These are phyloP conservation scores for Aethionema arabicum DNA, from an alignment of 345 rosid species.

Conservation along the genomic window DNA sequence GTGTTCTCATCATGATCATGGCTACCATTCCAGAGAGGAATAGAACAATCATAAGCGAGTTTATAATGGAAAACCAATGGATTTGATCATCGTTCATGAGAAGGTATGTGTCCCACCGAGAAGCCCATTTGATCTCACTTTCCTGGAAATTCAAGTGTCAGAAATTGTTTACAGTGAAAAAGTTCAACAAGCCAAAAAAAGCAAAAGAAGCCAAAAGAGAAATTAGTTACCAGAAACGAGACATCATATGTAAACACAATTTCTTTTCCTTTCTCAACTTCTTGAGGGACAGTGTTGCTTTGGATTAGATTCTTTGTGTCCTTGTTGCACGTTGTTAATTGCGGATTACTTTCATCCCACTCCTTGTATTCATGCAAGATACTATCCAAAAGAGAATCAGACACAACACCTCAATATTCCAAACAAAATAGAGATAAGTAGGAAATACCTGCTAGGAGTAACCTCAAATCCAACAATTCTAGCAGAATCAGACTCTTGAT, in stretches of 20 bases:
- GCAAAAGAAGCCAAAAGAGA: neutral
- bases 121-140: constrained; percentile 98
- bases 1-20: constrained; percentile 98
- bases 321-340: constrained; percentile 85
- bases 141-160: constrained; percentile 43
- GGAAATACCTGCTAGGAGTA: constrained; percentile 73
- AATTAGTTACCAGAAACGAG: constrained; percentile 61
- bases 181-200: constrained; percentile 21
- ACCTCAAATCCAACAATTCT: constrained; percentile 98
- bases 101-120: constrained; percentile 98
- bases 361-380: constrained; percentile 92
- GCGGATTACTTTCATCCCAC: constrained; percentile 86
- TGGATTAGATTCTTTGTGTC: constrained; percentile 82
- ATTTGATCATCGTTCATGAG: constrained; percentile 99
- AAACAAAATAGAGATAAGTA: neutral
- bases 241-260: constrained; percentile 95
- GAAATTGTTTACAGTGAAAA: constrained; percentile 2
- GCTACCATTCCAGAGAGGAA: constrained; percentile 99
- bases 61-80: constrained; percentile 97
- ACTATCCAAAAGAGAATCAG: constrained; percentile 44
- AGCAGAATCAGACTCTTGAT: constrained; percentile 74
- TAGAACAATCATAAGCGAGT: constrained; percentile 93
- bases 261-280: constrained; percentile 68
- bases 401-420: neutral
- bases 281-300: constrained; percentile 87